Percentiles rank a stretch among this genome's conserved stretches.
Conservation (phyloP, 2,329 filamentous ascomycete genomes). For the Pestalotiopsis sp. region DNA sequence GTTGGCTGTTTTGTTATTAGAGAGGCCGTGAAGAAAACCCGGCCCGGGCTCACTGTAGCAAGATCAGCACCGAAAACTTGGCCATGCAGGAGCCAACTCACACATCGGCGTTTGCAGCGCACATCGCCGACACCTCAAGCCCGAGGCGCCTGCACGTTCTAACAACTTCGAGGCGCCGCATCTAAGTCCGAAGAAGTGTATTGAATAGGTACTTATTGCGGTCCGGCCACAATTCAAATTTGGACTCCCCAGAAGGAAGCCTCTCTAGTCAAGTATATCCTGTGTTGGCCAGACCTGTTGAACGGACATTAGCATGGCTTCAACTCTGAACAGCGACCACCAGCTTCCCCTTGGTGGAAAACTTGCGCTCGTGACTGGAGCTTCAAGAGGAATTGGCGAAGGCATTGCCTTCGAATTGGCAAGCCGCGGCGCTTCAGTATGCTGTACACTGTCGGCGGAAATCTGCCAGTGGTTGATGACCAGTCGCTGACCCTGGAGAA, state of each 20-base stretch:
- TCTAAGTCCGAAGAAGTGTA: background rate
- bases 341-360: slow-evolving; percentile 17
- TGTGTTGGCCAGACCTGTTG: background rate
- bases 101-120: background rate
- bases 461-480: background rate
- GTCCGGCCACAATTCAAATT: no score
- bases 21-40: background rate
- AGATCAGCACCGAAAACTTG: background rate
- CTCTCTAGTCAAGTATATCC: background rate
- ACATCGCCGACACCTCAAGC: background rate
- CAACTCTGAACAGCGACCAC: background rate
- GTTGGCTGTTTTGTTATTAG: no score
- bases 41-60: background rate
- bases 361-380: slow-evolving; percentile 45
- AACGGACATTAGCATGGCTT: background rate
- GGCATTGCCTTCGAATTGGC: slow-evolving; percentile 50
- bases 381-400: slow-evolving; percentile 45
- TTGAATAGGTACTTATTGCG: background rate
- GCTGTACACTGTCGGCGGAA: slow-evolving; percentile 27
- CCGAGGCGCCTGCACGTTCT: background rate
- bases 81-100: background rate
- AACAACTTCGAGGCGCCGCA: background rate
- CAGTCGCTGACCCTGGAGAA: background rate
- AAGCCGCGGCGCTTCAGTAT: slow-evolving; percentile 41
- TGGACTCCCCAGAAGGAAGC: no score